Evolutionary conservation across 345 rosid genomes (phyloP).

Genomic region (Acer yangbiense): DNA sequence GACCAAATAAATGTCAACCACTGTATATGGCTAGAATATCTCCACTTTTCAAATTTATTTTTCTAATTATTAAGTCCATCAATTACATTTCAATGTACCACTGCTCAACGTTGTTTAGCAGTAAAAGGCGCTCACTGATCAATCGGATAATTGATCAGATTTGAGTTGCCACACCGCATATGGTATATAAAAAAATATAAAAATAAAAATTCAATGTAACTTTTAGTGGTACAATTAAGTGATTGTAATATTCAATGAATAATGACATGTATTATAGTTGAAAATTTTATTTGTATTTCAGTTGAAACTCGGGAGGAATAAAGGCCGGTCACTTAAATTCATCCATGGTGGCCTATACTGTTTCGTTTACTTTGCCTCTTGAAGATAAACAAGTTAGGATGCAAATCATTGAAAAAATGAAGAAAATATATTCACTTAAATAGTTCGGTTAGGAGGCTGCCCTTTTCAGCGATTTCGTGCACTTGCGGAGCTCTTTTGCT

Average conservation of each 20-base stretch:
- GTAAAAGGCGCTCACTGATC: too few species aligned
- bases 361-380: background rate
- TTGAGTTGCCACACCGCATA: too few species aligned
- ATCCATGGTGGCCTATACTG: background rate
- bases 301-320: background rate
- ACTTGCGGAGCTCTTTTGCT: background rate
- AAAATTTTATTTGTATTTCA: too few species aligned
- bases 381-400: background rate
- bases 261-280: background rate
- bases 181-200: too few species aligned
- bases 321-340: background rate
- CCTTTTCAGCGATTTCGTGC: constrained; percentile 9
- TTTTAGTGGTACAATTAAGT: background rate
- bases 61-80: background rate
- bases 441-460: constrained; percentile 13
- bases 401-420: background rate
- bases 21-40: background rate
- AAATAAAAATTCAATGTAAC: background rate
- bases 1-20: background rate
- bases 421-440: background rate
- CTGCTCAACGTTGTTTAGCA: too few species aligned
- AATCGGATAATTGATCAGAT: too few species aligned
- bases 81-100: too few species aligned
- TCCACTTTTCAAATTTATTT: background rate
- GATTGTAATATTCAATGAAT: background rate